These are phyloP conservation scores for Penicillium sclerotiorum DNA, from an alignment of 2,329 filamentous ascomycete genomes.

Conservation along the genomic window DNA sequence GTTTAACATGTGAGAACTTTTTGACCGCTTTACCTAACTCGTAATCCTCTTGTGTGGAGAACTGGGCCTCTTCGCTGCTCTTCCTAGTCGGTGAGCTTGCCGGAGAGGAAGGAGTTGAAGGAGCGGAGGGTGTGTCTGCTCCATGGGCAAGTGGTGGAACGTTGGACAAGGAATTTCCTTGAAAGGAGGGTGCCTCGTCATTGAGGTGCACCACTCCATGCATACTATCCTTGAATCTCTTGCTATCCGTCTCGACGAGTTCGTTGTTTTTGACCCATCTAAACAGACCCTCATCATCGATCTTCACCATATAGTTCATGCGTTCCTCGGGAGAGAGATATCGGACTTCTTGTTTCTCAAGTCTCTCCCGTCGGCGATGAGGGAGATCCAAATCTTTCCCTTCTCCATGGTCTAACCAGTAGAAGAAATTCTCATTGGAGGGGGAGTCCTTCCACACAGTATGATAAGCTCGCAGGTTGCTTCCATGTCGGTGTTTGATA, in stretches of 20 bases:
- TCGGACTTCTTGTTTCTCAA: conserved; percentile 78
- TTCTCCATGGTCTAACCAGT: conserved; percentile 84
- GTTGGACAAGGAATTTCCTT: conserved; percentile 32
- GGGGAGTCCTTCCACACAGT: conserved; percentile 76
- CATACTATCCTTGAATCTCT: conserved; percentile 74
- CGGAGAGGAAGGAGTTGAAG: conserved; percentile 14
- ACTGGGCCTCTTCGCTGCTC: conserved; percentile 44
- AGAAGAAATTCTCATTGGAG: conserved; percentile 88
- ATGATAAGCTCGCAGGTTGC: conserved; percentile 80
- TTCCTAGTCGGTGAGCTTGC: conserved; percentile 2
- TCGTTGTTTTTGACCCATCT: conserved; percentile 83
- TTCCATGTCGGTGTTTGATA: conserved; percentile 82
- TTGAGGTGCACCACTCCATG: conserved; percentile 69
- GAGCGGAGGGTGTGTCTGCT: conserved; percentile 26
- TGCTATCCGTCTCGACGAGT: conserved; percentile 73
- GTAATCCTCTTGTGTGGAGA: conserved; percentile 67
- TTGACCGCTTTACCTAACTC: conserved; percentile 63
- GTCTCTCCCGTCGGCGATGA: conserved; percentile 70
- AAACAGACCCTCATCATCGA: conserved; percentile 74
- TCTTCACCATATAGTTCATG: conserved; percentile 74
- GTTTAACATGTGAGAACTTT: conserved; percentile 68
- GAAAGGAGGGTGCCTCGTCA: conserved; percentile 61
- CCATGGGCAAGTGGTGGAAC: neutral
- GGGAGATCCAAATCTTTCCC: conserved; percentile 71
- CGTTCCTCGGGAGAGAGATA: conserved; percentile 84